Conservation (phyloP, 2,329 filamentous ascomycete genomes). For the Penicillium sp. region DNA sequence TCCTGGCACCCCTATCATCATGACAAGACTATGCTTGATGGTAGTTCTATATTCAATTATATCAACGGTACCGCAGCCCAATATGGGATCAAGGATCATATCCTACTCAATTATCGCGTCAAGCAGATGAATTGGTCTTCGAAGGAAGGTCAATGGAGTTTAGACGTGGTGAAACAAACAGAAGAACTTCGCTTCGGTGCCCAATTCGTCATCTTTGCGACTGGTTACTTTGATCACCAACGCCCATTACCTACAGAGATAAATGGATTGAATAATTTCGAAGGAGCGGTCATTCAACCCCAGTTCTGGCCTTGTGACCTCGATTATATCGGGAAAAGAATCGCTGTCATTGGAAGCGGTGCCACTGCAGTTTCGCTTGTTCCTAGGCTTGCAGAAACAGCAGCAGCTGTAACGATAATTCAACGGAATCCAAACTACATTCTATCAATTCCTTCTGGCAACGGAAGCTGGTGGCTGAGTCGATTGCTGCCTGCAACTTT, state of each 20-base stretch:
- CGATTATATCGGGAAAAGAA: constrained; percentile 62
- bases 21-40: constrained; percentile 49
- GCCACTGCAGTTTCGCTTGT: constrained; percentile 75
- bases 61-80: constrained; percentile 49
- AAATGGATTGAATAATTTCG: constrained; percentile 64
- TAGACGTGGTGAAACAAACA: constrained; percentile 35
- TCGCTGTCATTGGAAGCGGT: constrained; percentile 71
- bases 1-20: constrained; percentile 65
- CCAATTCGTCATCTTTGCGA: constrained; percentile 56
- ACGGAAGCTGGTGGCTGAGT: constrained; percentile 25
- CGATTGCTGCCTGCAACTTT: not conserved
- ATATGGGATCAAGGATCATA: constrained; percentile 53
- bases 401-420: constrained; percentile 68
- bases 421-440: constrained; percentile 74
- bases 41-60: constrained; percentile 53
- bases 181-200: constrained; percentile 11
- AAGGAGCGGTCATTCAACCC: constrained; percentile 62
- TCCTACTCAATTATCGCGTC: constrained; percentile 53
- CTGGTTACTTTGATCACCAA: constrained; percentile 72
- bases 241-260: constrained; percentile 58
- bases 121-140: constrained; percentile 53
- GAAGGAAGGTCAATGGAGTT: constrained; percentile 51
- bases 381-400: constrained; percentile 63
- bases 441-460: constrained; percentile 47
- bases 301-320: constrained; percentile 71